Evolutionary conservation across 208 protist genomes (phyloP).

Genomic region (Vickermania ingenoplastis): DNA sequence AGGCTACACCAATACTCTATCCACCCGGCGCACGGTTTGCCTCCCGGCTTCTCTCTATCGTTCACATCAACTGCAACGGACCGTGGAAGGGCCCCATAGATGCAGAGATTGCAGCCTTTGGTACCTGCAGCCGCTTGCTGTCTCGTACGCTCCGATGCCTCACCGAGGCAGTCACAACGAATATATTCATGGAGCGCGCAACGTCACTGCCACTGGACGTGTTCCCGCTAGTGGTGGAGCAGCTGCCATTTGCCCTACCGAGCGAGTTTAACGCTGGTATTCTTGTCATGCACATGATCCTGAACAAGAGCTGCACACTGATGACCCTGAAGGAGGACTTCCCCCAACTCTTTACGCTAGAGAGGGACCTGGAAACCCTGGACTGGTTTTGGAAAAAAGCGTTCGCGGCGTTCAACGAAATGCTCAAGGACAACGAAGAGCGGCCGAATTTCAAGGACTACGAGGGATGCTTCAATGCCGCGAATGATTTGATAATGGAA

Average conservation of each 20-base stretch:
- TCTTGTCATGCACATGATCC: slow-evolving; percentile 66
- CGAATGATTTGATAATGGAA: background rate
- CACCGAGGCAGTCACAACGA: slow-evolving; percentile 46
- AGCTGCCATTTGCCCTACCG: slow-evolving; percentile 57
- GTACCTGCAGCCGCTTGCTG: slow-evolving; percentile 55
- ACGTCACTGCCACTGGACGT: slow-evolving; percentile 43
- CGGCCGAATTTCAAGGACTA: background rate
- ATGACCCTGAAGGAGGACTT: slow-evolving; percentile 38
- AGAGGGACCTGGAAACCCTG: slow-evolving; percentile 54
- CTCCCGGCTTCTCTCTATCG: slow-evolving; percentile 71
- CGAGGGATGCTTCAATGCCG: background rate
- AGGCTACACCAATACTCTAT: slow-evolving; percentile 4
- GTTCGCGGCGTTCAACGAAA: slow-evolving; percentile 28
- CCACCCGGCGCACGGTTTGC: slow-evolving; percentile 45
- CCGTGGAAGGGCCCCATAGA: slow-evolving; percentile 75
- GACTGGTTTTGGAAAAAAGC: slow-evolving; percentile 81
- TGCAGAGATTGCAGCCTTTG: slow-evolving; percentile 76
- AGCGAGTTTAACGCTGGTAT: slow-evolving; percentile 72
- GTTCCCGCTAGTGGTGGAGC: slow-evolving; percentile 34
- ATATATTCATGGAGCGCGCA: slow-evolving; percentile 38
- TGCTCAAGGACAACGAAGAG: slow-evolving; percentile 12
- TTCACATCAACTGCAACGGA: slow-evolving; percentile 52
- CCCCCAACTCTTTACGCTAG: slow-evolving; percentile 37
- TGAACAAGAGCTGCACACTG: slow-evolving; percentile 47
- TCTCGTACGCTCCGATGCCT: slow-evolving; percentile 58